These are phyloP conservation scores for Solanum verrucosum DNA, from an alignment of 257 asterid genomes.

Conservation along the genomic window DNA sequence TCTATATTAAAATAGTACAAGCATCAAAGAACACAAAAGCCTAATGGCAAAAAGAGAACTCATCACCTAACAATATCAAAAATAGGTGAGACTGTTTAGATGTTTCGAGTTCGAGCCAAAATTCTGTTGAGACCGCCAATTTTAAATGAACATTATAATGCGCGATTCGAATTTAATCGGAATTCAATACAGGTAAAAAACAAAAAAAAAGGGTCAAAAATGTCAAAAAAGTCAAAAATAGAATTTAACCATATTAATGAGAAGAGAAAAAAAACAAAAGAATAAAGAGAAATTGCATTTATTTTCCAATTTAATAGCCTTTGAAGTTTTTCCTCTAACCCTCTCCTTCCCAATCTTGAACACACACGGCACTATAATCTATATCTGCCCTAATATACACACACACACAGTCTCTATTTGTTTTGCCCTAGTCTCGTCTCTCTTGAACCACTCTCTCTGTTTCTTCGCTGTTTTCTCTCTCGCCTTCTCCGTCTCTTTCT, in stretches of 20 bases:
- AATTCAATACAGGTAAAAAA: no score
- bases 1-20: not conserved
- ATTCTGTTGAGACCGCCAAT: no score
- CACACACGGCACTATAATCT: not conserved
- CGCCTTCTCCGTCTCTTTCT: not conserved
- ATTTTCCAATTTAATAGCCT: not conserved
- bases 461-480: not conserved
- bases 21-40: not conserved
- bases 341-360: not conserved
- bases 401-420: not conserved
- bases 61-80: not conserved
- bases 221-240: not conserved
- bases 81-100: not conserved
- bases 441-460: not conserved
- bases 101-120: not conserved
- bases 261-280: not conserved
- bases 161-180: rapidly evolving
- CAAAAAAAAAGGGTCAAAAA: no score
- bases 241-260: not conserved
- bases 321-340: not conserved
- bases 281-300: not conserved
- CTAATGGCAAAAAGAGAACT: not conserved
- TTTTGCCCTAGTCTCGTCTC: constrained; percentile 2
- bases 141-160: no score
- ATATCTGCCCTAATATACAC: not conserved